Percentiles rank a stretch among this genome's conserved stretches.
Evolutionary conservation across 805 yeast species (phyloP).

Genomic region (Barnettozyma botsteinii): DNA sequence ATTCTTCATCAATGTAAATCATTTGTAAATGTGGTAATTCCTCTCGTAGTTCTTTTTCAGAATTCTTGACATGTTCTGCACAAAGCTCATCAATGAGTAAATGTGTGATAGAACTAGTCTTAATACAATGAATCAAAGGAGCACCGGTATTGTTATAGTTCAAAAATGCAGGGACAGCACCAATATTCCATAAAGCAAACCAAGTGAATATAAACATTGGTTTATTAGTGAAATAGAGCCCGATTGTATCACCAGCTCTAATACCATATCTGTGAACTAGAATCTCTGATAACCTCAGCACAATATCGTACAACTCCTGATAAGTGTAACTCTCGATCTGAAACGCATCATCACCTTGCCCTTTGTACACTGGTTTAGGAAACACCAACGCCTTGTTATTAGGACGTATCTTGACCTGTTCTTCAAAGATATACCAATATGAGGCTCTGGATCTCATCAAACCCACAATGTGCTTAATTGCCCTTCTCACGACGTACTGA

Average conservation of each 20-base stretch:
- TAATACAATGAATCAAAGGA: conserved; percentile 76
- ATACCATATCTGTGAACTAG: conserved; percentile 60
- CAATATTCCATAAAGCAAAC: conserved; percentile 87
- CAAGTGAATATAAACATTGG: conserved; percentile 76
- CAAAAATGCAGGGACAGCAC: conserved; percentile 82
- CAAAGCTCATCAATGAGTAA: conserved; percentile 75
- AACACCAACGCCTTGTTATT: conserved; percentile 57
- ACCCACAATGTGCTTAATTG: conserved; percentile 11
- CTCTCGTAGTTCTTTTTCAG: conserved; percentile 36
- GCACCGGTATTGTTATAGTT: conserved; percentile 72
- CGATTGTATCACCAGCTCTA: conserved; percentile 61
- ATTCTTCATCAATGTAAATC: conserved; percentile 46
- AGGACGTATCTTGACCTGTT: conserved; percentile 43
- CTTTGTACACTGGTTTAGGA: conserved; percentile 32
- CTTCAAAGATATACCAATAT: conserved; percentile 67
- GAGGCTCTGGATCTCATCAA: conserved; percentile 27
- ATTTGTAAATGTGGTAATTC: conserved; percentile 37
- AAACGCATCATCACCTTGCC: conserved; percentile 49
- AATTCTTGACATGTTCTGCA: conserved; percentile 43
- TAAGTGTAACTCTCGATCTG: conserved; percentile 61
- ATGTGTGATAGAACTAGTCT: conserved; percentile 55
- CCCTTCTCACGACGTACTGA: conserved; percentile 19
- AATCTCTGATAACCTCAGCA: conserved; percentile 60
- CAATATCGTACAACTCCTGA: conserved; percentile 57
- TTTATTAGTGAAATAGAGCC: conserved; percentile 72